Percentiles rank a stretch among this genome's conserved stretches.
Evolutionary conservation across 2,329 filamentous ascomycete genomes (phyloP).

Genomic region (Hymenoscyphus salicellus): DNA sequence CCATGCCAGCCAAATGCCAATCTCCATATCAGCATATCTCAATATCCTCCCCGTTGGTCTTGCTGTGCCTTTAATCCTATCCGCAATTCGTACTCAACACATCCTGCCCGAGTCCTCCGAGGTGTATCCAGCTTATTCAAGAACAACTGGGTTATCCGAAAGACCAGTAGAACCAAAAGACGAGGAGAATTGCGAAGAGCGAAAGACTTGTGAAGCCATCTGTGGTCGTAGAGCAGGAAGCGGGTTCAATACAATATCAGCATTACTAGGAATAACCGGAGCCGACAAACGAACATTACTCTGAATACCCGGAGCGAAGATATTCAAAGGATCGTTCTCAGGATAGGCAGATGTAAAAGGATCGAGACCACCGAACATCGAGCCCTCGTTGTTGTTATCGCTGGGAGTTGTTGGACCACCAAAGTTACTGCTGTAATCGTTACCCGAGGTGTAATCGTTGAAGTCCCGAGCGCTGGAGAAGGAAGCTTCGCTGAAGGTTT

Average conservation of each 20-base stretch:
- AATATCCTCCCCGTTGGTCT: background rate
- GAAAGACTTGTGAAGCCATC: background rate
- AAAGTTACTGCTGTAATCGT: background rate
- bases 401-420: background rate
- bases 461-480: background rate
- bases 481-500: constrained; percentile 3
- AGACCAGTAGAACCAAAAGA: background rate
- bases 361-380: background rate
- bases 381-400: background rate
- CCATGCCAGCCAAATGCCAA: background rate
- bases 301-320: background rate
- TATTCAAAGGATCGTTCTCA: background rate
- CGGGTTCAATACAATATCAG: background rate
- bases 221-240: background rate
- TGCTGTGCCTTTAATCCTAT: background rate
- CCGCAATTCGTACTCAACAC: background rate
- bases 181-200: background rate
- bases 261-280: background rate
- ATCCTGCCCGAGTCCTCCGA: background rate
- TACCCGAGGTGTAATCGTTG: background rate
- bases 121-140: background rate
- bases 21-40: background rate
- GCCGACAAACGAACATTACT: background rate
- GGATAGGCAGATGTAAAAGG: background rate
- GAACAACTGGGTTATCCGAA: background rate